A percentile compares a stretch with the other conserved stretches of the same genome.
These are phyloP conservation scores for Rhynchospora breviuscula DNA, from an alignment of 176 grass and related monocot genomes.

Conservation along the genomic window DNA sequence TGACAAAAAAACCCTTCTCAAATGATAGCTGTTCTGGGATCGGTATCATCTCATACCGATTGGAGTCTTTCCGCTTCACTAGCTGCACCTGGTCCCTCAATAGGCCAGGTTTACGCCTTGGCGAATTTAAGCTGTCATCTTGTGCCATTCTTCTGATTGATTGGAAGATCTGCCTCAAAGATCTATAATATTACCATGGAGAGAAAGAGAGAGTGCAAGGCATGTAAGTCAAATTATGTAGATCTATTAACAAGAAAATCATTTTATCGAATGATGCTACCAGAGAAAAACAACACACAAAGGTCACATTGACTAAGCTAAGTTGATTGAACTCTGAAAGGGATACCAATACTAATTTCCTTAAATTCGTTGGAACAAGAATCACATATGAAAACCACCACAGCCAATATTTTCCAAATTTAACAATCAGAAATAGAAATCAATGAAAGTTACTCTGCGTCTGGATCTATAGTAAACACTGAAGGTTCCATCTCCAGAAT, in stretches of 20 bases:
- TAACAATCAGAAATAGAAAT: constrained; percentile 3
- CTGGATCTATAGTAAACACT: not conserved
- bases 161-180: not conserved
- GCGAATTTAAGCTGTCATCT: constrained; percentile 48
- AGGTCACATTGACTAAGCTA: not conserved
- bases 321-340: not conserved
- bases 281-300: not conserved
- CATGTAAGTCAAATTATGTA: not conserved
- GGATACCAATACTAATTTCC: not conserved
- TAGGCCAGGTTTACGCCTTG: constrained; percentile 57
- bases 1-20: constrained; percentile 92
- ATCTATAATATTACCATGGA: not conserved
- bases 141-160: constrained; percentile 43
- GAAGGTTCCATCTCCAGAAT: not conserved
- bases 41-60: constrained; percentile 73
- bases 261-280: not conserved
- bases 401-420: not conserved
- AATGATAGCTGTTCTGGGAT: constrained; percentile 79
- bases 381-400: not conserved
- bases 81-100: constrained; percentile 82
- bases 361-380: not conserved
- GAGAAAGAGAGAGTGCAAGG: not conserved
- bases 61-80: constrained; percentile 63
- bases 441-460: not conserved
- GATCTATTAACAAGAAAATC: not conserved